These are phyloP conservation scores for Bruguiera parviflora DNA, from an alignment of 345 rosid species.

Conservation along the genomic window DNA sequence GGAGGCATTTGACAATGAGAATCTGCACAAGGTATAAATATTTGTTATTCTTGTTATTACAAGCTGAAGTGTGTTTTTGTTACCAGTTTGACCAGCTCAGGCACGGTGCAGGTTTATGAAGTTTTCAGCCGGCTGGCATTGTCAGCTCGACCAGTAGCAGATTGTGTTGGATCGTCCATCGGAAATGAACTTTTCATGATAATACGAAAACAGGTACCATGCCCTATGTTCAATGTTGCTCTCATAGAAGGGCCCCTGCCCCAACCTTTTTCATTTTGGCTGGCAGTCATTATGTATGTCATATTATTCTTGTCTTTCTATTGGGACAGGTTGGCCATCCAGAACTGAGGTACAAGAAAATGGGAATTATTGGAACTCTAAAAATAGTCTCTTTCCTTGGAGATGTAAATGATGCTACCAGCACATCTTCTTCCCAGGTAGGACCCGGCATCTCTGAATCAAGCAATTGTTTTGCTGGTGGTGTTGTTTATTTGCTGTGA, in stretches of 20 bases:
- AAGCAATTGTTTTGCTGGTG: neutral
- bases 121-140: slow-evolving; percentile 63
- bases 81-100: slow-evolving; percentile 15
- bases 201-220: slow-evolving; percentile 70
- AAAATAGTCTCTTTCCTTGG: slow-evolving; percentile 67
- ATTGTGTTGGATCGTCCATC: slow-evolving; percentile 51
- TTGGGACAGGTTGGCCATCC: slow-evolving; percentile 63
- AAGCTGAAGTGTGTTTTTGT: neutral
- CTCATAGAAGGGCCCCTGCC: no score
- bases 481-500: neutral
- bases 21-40: slow-evolving; percentile 58
- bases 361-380: slow-evolving; percentile 76
- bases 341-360: slow-evolving; percentile 73
- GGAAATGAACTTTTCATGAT: slow-evolving; percentile 78
- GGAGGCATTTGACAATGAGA: slow-evolving; percentile 69
- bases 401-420: slow-evolving; percentile 38
- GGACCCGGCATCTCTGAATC: slow-evolving; percentile 12
- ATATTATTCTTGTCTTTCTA: slow-evolving; percentile 1
- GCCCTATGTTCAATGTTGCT: neutral
- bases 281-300: neutral
- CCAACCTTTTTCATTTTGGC: no score
- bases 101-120: slow-evolving; percentile 60
- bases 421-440: slow-evolving; percentile 49
- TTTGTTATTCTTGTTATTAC: slow-evolving; percentile 14
- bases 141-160: slow-evolving; percentile 39